Percentiles rank a stretch among this genome's conserved stretches.
These are phyloP conservation scores for Anisodus tanguticus DNA, from an alignment of 257 asterid species.

Conservation along the genomic window DNA sequence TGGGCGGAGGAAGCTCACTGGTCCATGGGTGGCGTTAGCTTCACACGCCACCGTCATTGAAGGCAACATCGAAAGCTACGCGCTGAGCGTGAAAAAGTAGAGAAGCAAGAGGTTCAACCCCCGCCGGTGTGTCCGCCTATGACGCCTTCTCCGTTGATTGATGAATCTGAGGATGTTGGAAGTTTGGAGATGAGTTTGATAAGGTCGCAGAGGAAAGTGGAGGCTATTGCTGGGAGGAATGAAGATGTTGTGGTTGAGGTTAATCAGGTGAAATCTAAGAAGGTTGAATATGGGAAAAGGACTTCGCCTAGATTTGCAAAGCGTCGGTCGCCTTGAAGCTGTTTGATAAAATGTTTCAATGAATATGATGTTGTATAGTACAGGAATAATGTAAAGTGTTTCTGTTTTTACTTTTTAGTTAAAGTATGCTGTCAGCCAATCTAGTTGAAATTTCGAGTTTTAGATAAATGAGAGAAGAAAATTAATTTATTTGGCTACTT, in stretches of 20 bases:
- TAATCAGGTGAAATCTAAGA: constrained; percentile 32
- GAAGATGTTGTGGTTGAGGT: constrained; percentile 25
- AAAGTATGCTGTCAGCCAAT: background rate
- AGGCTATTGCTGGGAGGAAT: background rate
- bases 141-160: constrained; percentile 75
- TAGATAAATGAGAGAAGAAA: background rate
- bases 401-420: background rate
- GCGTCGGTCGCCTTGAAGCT: constrained; percentile 34
- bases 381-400: background rate
- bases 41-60: constrained; percentile 85
- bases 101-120: constrained; percentile 27
- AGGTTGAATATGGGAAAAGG: constrained; percentile 40
- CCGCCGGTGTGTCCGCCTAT: constrained; percentile 44
- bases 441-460: background rate
- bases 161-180: constrained; percentile 45
- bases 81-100: constrained; percentile 52
- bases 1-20: constrained; percentile 96
- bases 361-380: background rate
- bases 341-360: constrained; percentile 36
- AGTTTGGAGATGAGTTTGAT: constrained; percentile 71
- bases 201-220: constrained; percentile 61
- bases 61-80: constrained; percentile 74
- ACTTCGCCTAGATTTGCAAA: constrained; percentile 62
- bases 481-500: background rate
- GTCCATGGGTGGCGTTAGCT: constrained; percentile 94